Percentiles rank a stretch among this genome's conserved stretches.
Evolutionary conservation across 192 early-diverging fungal genomes (phyloP).

Genomic region (Podila horticola): DNA sequence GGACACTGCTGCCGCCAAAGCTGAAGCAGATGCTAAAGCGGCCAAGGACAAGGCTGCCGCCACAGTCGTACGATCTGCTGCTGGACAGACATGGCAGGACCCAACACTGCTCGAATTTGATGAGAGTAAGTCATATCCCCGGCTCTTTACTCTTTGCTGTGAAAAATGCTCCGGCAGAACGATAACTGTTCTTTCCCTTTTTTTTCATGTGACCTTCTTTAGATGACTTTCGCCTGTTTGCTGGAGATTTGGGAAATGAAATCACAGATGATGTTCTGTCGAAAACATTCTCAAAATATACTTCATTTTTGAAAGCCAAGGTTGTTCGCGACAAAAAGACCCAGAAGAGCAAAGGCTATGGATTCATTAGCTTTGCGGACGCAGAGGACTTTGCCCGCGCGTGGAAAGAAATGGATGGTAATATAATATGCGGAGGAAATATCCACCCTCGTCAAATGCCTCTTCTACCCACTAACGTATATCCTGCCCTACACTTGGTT

Average conservation of each 20-base stretch:
- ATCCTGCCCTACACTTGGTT: neutral
- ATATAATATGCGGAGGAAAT: neutral
- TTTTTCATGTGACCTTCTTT: neutral
- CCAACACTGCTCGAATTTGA: slow-evolving; percentile 88
- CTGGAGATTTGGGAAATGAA: slow-evolving; percentile 94
- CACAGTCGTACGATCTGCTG: slow-evolving; percentile 81
- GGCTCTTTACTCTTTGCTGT: neutral
- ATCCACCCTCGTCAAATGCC: neutral
- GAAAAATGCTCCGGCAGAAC: neutral
- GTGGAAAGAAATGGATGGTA: slow-evolving; percentile 96
- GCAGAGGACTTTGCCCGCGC: slow-evolving; percentile 93
- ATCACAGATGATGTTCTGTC: slow-evolving; percentile 85
- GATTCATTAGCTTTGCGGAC: slow-evolving; percentile 93
- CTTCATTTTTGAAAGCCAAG: slow-evolving; percentile 79
- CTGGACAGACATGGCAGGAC: slow-evolving; percentile 96
- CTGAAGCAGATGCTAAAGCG: slow-evolving; percentile 38
- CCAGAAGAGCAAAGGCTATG: slow-evolving; percentile 90
- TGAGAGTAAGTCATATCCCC: slow-evolving; percentile 57
- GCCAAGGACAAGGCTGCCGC: slow-evolving; percentile 65
- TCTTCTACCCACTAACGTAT: neutral
- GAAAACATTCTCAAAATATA: slow-evolving; percentile 88
- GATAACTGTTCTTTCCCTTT: neutral
- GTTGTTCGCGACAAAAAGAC: slow-evolving; percentile 90
- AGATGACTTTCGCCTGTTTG: slow-evolving; percentile 95
- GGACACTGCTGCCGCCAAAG: slow-evolving; percentile 24